Percentiles rank a stretch among this genome's conserved stretches.
Conservation (phyloP, 2,329 filamentous ascomycete genomes). For the Scorias spongiosa region DNA sequence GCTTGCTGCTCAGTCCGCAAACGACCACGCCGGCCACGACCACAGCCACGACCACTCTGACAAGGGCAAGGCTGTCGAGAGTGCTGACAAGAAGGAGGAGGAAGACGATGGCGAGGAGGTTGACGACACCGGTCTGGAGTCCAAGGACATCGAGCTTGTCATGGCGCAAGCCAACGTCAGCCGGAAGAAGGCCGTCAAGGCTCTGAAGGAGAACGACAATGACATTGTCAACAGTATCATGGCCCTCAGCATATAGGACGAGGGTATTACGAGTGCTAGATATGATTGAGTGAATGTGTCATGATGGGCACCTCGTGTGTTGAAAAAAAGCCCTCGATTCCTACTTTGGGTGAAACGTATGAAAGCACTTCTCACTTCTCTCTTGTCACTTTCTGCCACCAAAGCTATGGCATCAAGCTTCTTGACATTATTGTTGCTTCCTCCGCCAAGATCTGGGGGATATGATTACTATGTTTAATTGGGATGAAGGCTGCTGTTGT, state of each 20-base stretch:
- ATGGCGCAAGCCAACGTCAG: conserved; percentile 96
- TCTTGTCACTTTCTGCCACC: too few species aligned
- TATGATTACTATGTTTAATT: too few species aligned
- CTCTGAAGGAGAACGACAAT: conserved; percentile 97
- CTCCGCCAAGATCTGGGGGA: too few species aligned
- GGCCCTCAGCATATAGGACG: conserved; percentile 51
- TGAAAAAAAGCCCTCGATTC: too few species aligned
- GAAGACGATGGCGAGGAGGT: conserved; percentile 94
- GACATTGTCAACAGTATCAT: conserved; percentile 99
- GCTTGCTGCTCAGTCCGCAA: conserved; percentile 59
- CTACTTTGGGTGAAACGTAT: too few species aligned
- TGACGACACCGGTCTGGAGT: conserved; percentile 84
- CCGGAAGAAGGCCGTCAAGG: conserved; percentile 97
- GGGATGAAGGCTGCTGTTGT: too few species aligned
- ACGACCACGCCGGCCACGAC: conserved; percentile 58
- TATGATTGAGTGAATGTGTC: too few species aligned
- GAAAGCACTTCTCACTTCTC: too few species aligned
- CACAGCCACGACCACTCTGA: conserved; percentile 52
- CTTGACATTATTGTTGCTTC: too few species aligned
- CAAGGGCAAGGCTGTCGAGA: conserved; percentile 54
- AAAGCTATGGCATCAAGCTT: too few species aligned
- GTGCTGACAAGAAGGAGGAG: conserved; percentile 45
- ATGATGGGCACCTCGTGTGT: too few species aligned
- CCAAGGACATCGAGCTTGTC: conserved; percentile 98
- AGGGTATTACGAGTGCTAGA: neutral